These are phyloP conservation scores for Pyrenophora teres DNA, from an alignment of 2,329 filamentous ascomycete genomes.

Conservation along the genomic window DNA sequence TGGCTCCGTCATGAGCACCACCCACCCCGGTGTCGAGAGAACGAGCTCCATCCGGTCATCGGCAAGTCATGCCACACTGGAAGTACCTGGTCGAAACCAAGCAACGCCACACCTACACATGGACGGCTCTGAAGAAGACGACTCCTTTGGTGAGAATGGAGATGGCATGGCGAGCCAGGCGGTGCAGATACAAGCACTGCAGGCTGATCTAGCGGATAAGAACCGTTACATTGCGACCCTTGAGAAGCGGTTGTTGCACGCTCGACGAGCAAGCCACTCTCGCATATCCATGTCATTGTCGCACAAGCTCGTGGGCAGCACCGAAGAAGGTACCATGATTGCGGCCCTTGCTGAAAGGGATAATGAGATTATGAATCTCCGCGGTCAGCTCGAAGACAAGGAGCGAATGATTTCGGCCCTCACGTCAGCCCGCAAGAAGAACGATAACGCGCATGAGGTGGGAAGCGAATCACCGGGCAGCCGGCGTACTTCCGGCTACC, in stretches of 20 bases:
- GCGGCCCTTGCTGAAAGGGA: constrained; percentile 84
- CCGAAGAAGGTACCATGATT: constrained; percentile 77
- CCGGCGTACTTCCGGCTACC: constrained; percentile 43
- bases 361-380: constrained; percentile 87
- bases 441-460: constrained; percentile 73
- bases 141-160: constrained; percentile 76
- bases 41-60: constrained; percentile 57
- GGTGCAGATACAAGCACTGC: constrained; percentile 88
- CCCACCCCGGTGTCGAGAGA: constrained; percentile 34
- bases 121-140: constrained; percentile 48
- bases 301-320: constrained; percentile 63
- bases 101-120: constrained; percentile 30
- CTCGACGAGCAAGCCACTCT: constrained; percentile 85
- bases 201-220: constrained; percentile 94
- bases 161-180: constrained; percentile 82
- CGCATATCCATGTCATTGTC: constrained; percentile 77
- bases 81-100: constrained; percentile 42
- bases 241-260: constrained; percentile 89
- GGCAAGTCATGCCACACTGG: constrained; percentile 48
- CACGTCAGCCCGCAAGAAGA: constrained; percentile 80
- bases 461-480: constrained; percentile 44
- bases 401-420: constrained; percentile 90
- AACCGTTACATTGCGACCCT: constrained; percentile 94
- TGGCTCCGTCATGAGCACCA: constrained; percentile 49
- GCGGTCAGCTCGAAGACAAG: constrained; percentile 88